Conservation (phyloP, 2,329 filamentous ascomycete species). For the Fusarium oligoseptatum region DNA sequence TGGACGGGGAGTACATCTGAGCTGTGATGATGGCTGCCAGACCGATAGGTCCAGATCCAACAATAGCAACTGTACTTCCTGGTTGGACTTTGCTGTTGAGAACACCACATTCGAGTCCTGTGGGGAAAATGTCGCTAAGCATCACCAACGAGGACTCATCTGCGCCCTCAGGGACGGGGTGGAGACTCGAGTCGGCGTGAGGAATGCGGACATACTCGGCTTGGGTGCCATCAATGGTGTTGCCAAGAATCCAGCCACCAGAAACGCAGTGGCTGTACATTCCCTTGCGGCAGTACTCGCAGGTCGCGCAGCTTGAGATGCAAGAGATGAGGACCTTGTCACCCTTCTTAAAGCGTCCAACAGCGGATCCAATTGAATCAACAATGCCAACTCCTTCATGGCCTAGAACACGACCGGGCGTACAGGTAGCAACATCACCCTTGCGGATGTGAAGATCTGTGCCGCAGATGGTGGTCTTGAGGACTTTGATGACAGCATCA, state of each 20-base stretch:
- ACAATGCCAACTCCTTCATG: conserved; percentile 67
- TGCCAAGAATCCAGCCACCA: conserved; percentile 68
- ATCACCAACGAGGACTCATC: conserved; percentile 61
- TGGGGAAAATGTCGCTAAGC: conserved; percentile 69
- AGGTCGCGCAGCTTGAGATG: conserved; percentile 65
- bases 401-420: conserved; percentile 61
- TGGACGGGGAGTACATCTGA: conserved; percentile 65
- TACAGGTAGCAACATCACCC: conserved; percentile 64
- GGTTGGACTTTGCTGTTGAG: conserved; percentile 65
- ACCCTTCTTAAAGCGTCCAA: conserved; percentile 62
- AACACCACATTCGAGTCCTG: conserved; percentile 67
- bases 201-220: conserved; percentile 69
- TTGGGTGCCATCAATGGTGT: conserved; percentile 66
- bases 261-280: conserved; percentile 67
- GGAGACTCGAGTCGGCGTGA: conserved; percentile 63
- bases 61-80: conserved; percentile 64
- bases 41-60: conserved; percentile 69
- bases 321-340: conserved; percentile 66
- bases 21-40: conserved; percentile 67
- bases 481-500: conserved; percentile 64
- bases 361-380: conserved; percentile 58
- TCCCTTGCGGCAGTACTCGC: conserved; percentile 63
- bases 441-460: conserved; percentile 69
- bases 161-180: conserved; percentile 57
- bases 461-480: conserved; percentile 65